A percentile compares a stretch with the other conserved stretches of the same genome.
These are phyloP conservation scores for Brassica hybrid DNA, from an alignment of 441 rosid genomes.

Conservation along the genomic window DNA sequence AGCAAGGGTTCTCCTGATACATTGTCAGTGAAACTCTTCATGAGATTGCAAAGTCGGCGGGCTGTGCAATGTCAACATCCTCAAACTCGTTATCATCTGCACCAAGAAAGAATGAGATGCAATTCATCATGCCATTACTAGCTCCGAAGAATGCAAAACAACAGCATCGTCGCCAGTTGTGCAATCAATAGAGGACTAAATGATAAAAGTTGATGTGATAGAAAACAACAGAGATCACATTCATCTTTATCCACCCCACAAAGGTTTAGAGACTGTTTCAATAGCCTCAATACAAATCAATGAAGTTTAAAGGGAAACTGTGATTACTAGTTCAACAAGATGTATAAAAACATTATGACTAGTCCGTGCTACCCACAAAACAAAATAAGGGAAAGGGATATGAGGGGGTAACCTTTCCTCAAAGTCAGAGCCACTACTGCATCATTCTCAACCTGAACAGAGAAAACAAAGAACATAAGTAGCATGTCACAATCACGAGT, in stretches of 20 bases:
- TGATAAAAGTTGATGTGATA: neutral
- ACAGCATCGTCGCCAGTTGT: slow-evolving; percentile 3
- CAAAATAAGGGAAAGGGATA: neutral
- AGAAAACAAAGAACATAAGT: neutral
- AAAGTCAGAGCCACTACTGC: slow-evolving; percentile 88
- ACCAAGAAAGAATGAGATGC: neutral
- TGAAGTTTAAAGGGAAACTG: slow-evolving; percentile 6
- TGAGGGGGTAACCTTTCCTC: slow-evolving; percentile 65
- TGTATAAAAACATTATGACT: slow-evolving; percentile 5
- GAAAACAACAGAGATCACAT: neutral
- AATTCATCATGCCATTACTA: slow-evolving; percentile 15
- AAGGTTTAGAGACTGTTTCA: neutral
- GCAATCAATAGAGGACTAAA: neutral
- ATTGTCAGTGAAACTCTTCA: slow-evolving; percentile 44
- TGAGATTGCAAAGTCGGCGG: slow-evolving; percentile 67
- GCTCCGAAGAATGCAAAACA: slow-evolving; percentile 1
- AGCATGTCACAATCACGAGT: neutral
- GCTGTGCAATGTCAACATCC: slow-evolving; percentile 68
- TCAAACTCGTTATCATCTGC: slow-evolving; percentile 84
- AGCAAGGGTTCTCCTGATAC: neutral
- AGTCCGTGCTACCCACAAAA: neutral
- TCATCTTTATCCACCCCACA: slow-evolving; percentile 21
- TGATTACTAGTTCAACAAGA: slow-evolving; percentile 18
- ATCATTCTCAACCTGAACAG: slow-evolving; percentile 91
- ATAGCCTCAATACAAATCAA: neutral